Evolutionary conservation across 2,329 filamentous ascomycete species (phyloP), one percentile per base, ranked within the genome.

Genomic region (Tolypocladium inflatum): DNA sequence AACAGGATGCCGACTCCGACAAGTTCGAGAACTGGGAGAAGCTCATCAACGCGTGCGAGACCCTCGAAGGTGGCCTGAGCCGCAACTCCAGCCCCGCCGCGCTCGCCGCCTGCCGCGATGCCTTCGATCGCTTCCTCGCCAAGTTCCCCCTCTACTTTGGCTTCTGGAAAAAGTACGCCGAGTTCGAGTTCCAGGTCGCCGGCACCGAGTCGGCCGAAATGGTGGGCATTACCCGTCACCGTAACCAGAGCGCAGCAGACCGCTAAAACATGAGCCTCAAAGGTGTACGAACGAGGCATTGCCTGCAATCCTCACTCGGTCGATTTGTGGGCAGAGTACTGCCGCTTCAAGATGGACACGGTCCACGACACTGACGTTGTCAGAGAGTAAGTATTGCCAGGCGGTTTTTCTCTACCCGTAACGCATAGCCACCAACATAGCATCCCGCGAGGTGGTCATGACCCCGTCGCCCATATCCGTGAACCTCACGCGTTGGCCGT

Each of bases 91-190:
- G 90, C 70, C 92, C 94, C 1, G 90, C 95, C 69, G 90, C 94
- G 35, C 91, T 99, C 66, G 87, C 91, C 23, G 87, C 91, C 13
- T 88, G 91, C 58, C 88, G 94, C 73, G 86, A 90, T 72, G 85
- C 90, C 62, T 97, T 96, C 77, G 92, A 99, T 72, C 85, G 89
- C 54, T 95, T 99, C 70, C 87, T 99, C 26, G 84, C 90, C 61
- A 97, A 96, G 70, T 99, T 97, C 64, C 94, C 94, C 3, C 82
- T 97, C 13, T 84, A 97, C 43, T 99, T 97, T 68, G 94, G 93
- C 56, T 99, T 97, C 78, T 99, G 94, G 94, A 97, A 97, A 79
- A 97, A 97, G 73, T 99, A 97, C 80, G 94, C 94, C 68, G 93
- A 97, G 68, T 81, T 96, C 63, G 94, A 99, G 70, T 99, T 99